A percentile compares a stretch with the other conserved stretches of the same genome.
Evolutionary conservation across 192 early-diverging fungal genomes (phyloP).

Genomic region (Oehlia diaphana): DNA sequence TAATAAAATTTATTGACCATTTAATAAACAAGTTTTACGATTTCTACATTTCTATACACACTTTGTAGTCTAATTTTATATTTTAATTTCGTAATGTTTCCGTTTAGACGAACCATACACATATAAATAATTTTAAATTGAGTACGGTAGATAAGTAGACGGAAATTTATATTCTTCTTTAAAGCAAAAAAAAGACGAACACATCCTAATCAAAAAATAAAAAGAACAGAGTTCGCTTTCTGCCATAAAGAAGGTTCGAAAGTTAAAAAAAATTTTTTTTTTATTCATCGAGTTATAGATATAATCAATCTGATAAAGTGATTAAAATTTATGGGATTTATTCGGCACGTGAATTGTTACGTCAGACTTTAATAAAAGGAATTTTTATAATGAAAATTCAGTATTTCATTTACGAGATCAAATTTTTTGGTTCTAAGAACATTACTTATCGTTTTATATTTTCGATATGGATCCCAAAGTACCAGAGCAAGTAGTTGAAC

Average conservation of each 20-base stretch:
- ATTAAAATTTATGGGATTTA: conserved; percentile 13
- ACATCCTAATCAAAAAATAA: background rate
- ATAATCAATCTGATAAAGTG: background rate
- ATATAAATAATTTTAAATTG: background rate
- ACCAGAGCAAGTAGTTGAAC: background rate
- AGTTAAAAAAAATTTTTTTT: conserved; percentile 9
- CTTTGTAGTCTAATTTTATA: too few relatives aligned
- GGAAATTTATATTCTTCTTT: conserved; percentile 25
- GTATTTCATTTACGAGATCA: too few relatives aligned
- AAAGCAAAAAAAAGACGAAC: conserved; percentile 5
- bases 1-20: too few relatives aligned
- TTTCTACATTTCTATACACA: too few relatives aligned
- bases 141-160: conserved; percentile 20
- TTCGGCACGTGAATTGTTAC: background rate
- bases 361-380: background rate
- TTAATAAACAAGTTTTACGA: too few relatives aligned
- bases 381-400: background rate
- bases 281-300: background rate
- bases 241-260: conserved; percentile 19
- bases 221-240: conserved; percentile 9
- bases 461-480: background rate
- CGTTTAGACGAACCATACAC: conserved; percentile 26
- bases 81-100: conserved; percentile 5
- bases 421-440: too few relatives aligned
- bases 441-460: background rate